phyloP scores from a whole-genome alignment of 805 yeast genomes.

The Lachancea sp. region DNA sequence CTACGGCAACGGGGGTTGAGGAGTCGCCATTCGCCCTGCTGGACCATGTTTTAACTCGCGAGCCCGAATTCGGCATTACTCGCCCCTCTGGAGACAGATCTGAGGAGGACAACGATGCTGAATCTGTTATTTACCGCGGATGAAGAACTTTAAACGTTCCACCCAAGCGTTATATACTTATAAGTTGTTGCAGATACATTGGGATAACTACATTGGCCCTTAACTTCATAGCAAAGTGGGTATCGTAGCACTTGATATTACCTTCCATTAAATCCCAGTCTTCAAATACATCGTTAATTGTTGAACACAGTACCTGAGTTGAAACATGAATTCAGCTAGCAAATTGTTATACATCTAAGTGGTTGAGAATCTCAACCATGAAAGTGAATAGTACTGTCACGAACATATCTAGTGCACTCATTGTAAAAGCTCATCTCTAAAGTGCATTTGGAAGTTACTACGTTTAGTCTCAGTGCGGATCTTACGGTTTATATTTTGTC shows the following conservation, averaged over 20 bases:
- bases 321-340: too few relatives aligned
- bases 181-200: too few relatives aligned
- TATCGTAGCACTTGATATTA: too few relatives aligned
- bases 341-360: too few relatives aligned
- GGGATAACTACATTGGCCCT: too few relatives aligned
- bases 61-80: neutral
- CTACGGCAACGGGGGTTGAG: conserved; percentile 10
- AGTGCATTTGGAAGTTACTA: conserved; percentile 79
- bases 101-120: conserved; percentile 9
- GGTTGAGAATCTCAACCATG: too few relatives aligned
- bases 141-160: neutral
- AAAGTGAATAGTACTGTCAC: too few relatives aligned
- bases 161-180: too few relatives aligned
- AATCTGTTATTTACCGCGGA: conserved; percentile 10
- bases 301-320: too few relatives aligned
- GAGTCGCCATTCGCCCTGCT: conserved; percentile 14
- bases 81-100: neutral
- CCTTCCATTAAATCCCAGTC: too few relatives aligned
- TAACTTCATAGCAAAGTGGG: too few relatives aligned
- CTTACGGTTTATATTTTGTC: conserved; percentile 38
- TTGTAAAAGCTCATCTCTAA: conserved; percentile 60
- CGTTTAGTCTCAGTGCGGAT: conserved; percentile 53
- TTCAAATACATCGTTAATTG: too few relatives aligned
- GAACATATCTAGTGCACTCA: neutral
- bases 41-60: conserved; percentile 10